Percentiles rank a stretch among this genome's conserved stretches.
phyloP scores from a whole-genome alignment of 495 filamentous ascomycete species.

The Chaetomidium leptoderma region DNA sequence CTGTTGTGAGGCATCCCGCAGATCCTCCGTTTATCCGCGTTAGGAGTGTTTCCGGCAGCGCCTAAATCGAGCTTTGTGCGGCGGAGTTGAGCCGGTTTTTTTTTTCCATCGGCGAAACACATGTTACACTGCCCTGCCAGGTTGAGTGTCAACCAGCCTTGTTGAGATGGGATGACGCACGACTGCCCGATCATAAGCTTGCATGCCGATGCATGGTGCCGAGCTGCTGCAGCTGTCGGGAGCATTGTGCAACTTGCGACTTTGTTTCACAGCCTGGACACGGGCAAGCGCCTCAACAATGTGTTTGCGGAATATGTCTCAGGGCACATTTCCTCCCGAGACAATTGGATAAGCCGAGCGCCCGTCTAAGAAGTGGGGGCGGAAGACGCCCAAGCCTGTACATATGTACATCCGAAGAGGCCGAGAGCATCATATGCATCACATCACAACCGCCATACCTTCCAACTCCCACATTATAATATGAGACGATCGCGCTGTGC shows the following conservation, averaged over 20 bases:
- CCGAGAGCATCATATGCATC: no score
- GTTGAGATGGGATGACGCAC: neutral
- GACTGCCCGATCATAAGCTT: neutral
- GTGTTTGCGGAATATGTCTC: neutral
- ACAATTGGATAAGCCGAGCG: neutral
- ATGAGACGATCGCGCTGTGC: neutral
- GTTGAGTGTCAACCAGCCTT: neutral
- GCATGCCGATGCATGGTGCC: neutral
- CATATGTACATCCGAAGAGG: no score
- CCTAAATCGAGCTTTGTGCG: neutral
- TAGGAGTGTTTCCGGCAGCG: neutral
- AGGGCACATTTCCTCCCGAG: neutral
- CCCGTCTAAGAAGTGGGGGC: neutral
- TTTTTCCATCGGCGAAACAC: neutral
- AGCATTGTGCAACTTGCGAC: neutral
- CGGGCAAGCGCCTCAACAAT: neutral
- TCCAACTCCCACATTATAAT: neutral
- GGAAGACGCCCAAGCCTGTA: conserved; percentile 4
- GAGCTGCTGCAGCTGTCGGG: neutral
- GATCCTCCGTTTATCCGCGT: conserved; percentile 12
- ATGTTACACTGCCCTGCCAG: neutral
- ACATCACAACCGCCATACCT: neutral
- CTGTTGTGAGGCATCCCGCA: conserved; percentile 11
- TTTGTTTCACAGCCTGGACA: neutral
- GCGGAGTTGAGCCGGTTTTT: neutral